phyloP scores from a whole-genome alignment of 176 grass and related monocot species.

The Aegilops longissima region DNA sequence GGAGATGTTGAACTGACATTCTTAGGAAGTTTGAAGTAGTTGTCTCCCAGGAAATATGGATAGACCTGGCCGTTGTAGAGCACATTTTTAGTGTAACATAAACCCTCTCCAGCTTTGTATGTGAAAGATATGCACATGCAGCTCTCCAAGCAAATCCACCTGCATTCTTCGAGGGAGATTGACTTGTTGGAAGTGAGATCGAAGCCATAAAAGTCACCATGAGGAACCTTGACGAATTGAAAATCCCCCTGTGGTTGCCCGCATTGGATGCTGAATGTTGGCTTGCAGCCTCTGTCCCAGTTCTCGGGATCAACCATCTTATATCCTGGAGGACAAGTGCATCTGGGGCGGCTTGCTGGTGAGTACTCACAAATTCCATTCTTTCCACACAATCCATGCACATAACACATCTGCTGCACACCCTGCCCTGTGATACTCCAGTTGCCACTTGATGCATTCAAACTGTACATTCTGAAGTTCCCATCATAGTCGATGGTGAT shows the following conservation, averaged over 20 bases:
- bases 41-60: constrained; percentile 50
- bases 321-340: constrained; percentile 65
- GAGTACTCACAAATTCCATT: constrained; percentile 69
- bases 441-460: constrained; percentile 48
- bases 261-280: constrained; percentile 42
- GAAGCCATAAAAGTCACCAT: constrained; percentile 71
- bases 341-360: constrained; percentile 9
- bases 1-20: constrained; percentile 26
- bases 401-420: constrained; percentile 40
- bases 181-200: constrained; percentile 37
- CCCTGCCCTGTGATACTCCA: constrained; percentile 53
- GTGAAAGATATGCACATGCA: constrained; percentile 58
- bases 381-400: constrained; percentile 73
- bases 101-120: constrained; percentile 49
- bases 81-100: constrained; percentile 59
- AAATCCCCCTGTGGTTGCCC: constrained; percentile 14
- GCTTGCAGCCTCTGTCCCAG: constrained; percentile 65
- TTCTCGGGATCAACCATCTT: constrained; percentile 48
- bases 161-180: constrained; percentile 53
- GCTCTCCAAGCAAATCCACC: constrained; percentile 37
- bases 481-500: constrained; percentile 67
- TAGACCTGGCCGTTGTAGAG: constrained; percentile 68
- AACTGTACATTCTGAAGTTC: constrained; percentile 80
- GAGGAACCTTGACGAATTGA: constrained; percentile 42
- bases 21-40: constrained; percentile 65